Evolutionary conservation across 345 rosid genomes (phyloP), one percentile per base, ranked within the genome.

Genomic region (Dipteronia sinensis): DNA sequence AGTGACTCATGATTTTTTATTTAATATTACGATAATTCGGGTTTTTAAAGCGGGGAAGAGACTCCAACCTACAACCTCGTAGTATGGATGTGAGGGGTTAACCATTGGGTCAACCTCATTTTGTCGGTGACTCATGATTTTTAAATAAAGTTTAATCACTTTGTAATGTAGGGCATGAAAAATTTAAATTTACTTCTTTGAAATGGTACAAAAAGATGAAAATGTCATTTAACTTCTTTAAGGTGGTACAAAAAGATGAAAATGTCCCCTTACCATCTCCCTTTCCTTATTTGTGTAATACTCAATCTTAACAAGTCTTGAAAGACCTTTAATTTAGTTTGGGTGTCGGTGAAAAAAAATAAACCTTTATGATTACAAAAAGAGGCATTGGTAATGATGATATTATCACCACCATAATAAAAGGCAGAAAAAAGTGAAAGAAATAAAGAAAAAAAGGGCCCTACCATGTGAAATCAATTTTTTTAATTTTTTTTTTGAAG

Each of bases 401-500:
- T 13, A 49, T 13, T 13, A 15, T 11, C 56, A 17, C 2, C 58
- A 44, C 11, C 44, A 17, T 3, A 9, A 44, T 22, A 27, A 47
- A 46, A 29, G 44, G 16, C 55, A 38, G 17, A 65, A 58, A 47
- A 29, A 11, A 20, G 10, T n/a, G 12, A 53, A 16, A 53, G n/a
- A 16, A 53, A 53, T 53, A 13, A 69, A 3, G 55, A 58, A 31
- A 29, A 2, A 3, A 64, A 38, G 62, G 76, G 55, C 20, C 84
- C 84, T 62, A 83, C 86, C 86, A 81, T n/a, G 86, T 83, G 86
- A 67, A 34, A 7, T 42, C 16, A 25, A 19, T 5, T 68, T 62
- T 77, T n/a, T n/a, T n/a, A n/a, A n/a, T 77, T 69, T 38, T 53
- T n/a, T 10, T 53, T 76, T 59, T 46, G 47, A 77, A 58, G 76